Conservation (phyloP, 768 basidiomycete species). For the Lactarius pseudohatsudake region DNA sequence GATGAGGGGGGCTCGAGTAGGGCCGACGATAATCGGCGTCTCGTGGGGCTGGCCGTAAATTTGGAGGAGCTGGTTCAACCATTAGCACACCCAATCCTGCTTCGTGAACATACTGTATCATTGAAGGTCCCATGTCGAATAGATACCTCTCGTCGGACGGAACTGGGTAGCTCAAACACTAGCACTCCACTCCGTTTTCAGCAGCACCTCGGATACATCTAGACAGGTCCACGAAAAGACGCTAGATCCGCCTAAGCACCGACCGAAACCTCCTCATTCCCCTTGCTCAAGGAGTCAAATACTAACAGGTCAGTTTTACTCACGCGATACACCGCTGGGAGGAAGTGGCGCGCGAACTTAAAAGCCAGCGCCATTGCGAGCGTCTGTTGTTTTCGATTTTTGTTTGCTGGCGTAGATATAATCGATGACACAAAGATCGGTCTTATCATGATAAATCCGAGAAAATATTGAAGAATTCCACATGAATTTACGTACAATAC, state of each 20-base stretch:
- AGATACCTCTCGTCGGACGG: not conserved
- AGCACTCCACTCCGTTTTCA: not conserved
- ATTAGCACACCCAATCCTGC: not conserved
- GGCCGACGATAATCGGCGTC: too few relatives aligned
- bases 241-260: not conserved
- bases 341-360: not conserved
- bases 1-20: too few relatives aligned
- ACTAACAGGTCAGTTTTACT: not conserved
- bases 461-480: not conserved
- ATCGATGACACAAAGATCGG: not conserved
- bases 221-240: not conserved
- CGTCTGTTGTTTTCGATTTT: not conserved
- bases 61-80: not conserved
- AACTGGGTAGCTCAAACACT: not conserved
- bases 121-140: not conserved
- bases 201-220: not conserved
- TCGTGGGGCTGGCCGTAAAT: not conserved
- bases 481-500: not conserved
- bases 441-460: not conserved
- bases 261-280: not conserved
- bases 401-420: not conserved
- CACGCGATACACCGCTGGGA: not conserved
- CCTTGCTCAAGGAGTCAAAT: not conserved
- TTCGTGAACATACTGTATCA: not conserved
- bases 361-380: not conserved